Conservation (phyloP, 768 basidiomycete genomes). For the Russula olivacea region DNA sequence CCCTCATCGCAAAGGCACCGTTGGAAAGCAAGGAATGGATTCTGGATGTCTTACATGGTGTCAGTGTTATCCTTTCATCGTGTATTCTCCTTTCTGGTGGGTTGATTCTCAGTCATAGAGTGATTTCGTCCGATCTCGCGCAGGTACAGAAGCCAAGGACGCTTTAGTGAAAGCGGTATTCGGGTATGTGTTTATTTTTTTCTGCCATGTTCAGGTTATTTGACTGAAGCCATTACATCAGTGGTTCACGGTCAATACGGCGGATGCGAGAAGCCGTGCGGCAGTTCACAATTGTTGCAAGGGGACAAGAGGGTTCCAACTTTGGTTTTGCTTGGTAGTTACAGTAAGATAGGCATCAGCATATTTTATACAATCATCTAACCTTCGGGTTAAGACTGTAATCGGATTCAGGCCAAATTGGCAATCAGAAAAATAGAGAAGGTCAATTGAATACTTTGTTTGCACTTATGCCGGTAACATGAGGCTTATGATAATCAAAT, state of each 20-base stretch:
- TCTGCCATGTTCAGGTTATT: slow-evolving; percentile 9
- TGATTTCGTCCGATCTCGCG: slow-evolving; percentile 68
- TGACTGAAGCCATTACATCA: not conserved
- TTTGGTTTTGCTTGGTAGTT: slow-evolving; percentile 66
- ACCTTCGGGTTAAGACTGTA: no score
- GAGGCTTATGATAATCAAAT: no score
- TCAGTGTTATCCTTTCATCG: slow-evolving; percentile 29
- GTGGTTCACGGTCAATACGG: slow-evolving; percentile 64
- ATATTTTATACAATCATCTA: no score
- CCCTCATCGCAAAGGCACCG: slow-evolving; percentile 53
- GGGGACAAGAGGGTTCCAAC: slow-evolving; percentile 78
- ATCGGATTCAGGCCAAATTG: no score
- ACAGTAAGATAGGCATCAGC: not conserved
- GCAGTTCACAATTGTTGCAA: slow-evolving; percentile 78
- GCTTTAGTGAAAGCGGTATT: slow-evolving; percentile 67
- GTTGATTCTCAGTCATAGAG: slow-evolving; percentile 39
- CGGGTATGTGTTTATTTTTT: slow-evolving; percentile 40
- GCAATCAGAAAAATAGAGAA: no score
- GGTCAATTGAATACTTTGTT: no score
- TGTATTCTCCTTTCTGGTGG: not conserved
- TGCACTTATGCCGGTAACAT: no score
- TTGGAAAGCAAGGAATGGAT: slow-evolving; percentile 64
- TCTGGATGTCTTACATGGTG: slow-evolving; percentile 60
- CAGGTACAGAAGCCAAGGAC: slow-evolving; percentile 68
- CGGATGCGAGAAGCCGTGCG: slow-evolving; percentile 77